Evolutionary conservation across 768 basidiomycete genomes (phyloP).

Genomic region (Tylopilus sp.): DNA sequence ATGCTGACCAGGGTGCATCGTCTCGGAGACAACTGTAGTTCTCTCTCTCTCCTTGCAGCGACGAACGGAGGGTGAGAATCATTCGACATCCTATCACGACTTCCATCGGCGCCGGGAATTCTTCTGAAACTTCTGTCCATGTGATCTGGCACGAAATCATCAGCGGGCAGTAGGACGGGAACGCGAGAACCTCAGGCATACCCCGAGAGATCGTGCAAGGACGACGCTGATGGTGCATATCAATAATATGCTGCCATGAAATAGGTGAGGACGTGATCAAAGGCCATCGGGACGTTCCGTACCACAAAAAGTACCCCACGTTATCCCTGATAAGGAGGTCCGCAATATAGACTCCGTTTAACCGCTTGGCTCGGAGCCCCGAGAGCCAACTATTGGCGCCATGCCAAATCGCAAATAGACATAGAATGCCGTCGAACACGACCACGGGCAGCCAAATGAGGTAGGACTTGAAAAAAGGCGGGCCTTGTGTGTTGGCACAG

Average conservation of each 20-base stretch:
- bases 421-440: constrained; percentile 7
- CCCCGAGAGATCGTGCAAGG: constrained; percentile 4
- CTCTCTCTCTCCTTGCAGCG: neutral
- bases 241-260: constrained; percentile 8
- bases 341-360: constrained; percentile 2
- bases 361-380: neutral
- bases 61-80: constrained; percentile 3
- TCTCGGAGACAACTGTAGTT: neutral
- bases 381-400: neutral
- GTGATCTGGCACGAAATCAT: neutral
- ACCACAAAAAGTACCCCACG: constrained; percentile 17
- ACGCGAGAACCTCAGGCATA: neutral
- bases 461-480: neutral
- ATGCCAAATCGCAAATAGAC: constrained; percentile 4
- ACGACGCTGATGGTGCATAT: neutral
- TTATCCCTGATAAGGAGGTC: constrained; percentile 12
- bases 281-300: too few relatives aligned
- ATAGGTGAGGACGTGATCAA: neutral
- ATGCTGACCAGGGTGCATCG: neutral
- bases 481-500: neutral
- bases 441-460: constrained; percentile 8
- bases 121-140: constrained; percentile 9
- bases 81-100: constrained; percentile 1
- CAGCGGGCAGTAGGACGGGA: neutral
- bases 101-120: neutral